Evolutionary conservation across 495 filamentous ascomycete genomes (phyloP).

Genomic region (Amniculicola lignicola): DNA sequence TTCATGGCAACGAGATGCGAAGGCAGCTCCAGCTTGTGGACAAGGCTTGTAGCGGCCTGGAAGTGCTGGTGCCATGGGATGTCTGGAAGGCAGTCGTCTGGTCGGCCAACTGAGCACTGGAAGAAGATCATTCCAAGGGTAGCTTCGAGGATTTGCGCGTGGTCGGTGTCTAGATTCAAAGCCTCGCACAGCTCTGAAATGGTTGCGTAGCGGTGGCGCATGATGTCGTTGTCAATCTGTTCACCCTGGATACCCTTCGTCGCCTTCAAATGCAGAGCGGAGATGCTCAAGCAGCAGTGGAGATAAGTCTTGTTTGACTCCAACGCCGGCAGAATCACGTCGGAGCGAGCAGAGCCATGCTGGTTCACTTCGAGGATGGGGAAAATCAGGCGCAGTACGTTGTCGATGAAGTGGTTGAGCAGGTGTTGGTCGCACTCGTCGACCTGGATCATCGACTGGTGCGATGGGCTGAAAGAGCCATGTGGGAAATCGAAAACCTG

Average conservation of each 20-base stretch:
- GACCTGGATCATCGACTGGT: constrained; percentile 75
- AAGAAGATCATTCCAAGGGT: constrained; percentile 97
- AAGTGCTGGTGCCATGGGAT: constrained; percentile 98
- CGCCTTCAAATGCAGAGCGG: constrained; percentile 91
- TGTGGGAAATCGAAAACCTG: constrained; percentile 76
- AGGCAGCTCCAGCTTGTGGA: constrained; percentile 79
- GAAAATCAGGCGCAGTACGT: constrained; percentile 84
- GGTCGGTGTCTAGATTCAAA: constrained; percentile 72
- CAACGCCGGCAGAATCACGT: constrained; percentile 78
- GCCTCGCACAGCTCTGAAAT: constrained; percentile 84
- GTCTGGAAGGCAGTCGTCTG: constrained; percentile 83
- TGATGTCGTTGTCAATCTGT: constrained; percentile 85
- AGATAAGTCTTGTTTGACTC: constrained; percentile 90
- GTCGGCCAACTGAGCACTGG: constrained; percentile 84
- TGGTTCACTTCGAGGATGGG: constrained; percentile 87
- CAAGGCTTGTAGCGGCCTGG: constrained; percentile 78
- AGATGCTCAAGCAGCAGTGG: constrained; percentile 92
- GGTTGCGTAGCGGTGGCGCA: constrained; percentile 86
- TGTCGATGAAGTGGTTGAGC: constrained; percentile 87
- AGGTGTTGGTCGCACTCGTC: constrained; percentile 83
- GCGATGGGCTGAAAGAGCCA: constrained; percentile 50
- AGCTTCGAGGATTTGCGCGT: constrained; percentile 86
- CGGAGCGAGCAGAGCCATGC: constrained; percentile 68
- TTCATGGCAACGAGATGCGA: constrained; percentile 56
- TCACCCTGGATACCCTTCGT: constrained; percentile 65